A percentile compares a stretch with the other conserved stretches of the same genome.
Evolutionary conservation across 2,329 filamentous ascomycete species (phyloP).

Genomic region (Amauroascus verrucosus): DNA sequence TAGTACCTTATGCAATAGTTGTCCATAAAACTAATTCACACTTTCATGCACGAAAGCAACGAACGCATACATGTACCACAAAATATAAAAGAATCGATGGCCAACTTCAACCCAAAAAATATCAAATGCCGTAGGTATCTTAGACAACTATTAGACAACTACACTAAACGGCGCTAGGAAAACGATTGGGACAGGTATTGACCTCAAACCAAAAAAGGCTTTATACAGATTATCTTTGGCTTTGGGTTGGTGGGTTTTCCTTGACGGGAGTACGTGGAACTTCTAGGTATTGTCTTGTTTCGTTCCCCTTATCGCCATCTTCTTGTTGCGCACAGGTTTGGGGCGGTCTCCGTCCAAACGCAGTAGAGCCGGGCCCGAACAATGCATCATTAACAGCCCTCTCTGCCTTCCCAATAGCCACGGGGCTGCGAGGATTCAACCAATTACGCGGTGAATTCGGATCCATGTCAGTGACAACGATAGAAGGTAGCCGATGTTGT

Average conservation of each 20-base stretch:
- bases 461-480: conserved; percentile 15
- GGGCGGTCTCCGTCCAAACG: neutral
- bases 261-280: neutral
- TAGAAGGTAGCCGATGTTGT: conserved; percentile 12
- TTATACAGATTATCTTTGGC: no score
- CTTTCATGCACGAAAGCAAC: neutral
- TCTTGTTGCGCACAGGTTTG: neutral
- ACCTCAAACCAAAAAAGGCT: no score
- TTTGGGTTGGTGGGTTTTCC: conserved; percentile 1
- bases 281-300: neutral
- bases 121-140: no score
- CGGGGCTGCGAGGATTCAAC: conserved; percentile 4
- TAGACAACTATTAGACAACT: no score
- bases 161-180: no score
- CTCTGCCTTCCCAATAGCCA: conserved; percentile 11
- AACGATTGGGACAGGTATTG: no score
- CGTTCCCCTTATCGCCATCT: neutral
- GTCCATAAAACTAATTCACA: no score
- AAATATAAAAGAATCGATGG: no score
- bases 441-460: conserved; percentile 11
- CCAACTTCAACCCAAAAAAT: no score
- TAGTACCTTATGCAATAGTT: no score
- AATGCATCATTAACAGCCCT: conserved; percentile 9
- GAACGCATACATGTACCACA: no score
- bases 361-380: conserved; percentile 9